Evolutionary conservation across 1,139 yeast genomes (phyloP).

Genomic region (Blastobotrys elegans): DNA sequence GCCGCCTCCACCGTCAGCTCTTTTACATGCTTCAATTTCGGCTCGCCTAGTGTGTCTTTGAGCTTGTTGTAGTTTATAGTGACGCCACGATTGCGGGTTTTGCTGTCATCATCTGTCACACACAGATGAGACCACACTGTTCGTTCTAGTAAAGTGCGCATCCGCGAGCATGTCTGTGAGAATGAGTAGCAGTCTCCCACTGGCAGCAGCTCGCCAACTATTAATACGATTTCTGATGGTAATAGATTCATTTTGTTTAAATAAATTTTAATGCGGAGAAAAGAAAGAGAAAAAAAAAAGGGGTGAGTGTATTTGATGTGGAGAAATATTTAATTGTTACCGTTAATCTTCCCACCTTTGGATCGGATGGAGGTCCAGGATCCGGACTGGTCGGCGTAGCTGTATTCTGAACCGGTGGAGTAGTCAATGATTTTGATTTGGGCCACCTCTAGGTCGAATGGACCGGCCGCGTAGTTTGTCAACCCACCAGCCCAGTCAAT

Average conservation of each 20-base stretch:
- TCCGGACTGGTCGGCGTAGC: conserved; percentile 9
- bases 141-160: background rate
- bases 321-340: background rate
- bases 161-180: background rate
- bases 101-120: background rate
- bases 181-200: background rate
- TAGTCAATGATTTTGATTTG: conserved; percentile 4
- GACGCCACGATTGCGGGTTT: background rate
- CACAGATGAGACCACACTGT: background rate
- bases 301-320: background rate
- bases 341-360: conserved; percentile 6
- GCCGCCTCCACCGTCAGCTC: background rate
- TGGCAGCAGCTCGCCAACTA: background rate
- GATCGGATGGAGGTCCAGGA: conserved; percentile 12
- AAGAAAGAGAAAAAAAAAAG: background rate
- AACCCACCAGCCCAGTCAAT: conserved; percentile 84
- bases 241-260: background rate
- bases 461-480: conserved; percentile 63
- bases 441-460: conserved; percentile 50
- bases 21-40: background rate
- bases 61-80: background rate
- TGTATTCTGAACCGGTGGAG: conserved; percentile 6
- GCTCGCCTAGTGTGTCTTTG: background rate
- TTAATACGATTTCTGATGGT: conserved; percentile 3
- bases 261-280: background rate